A percentile compares a stretch with the other conserved stretches of the same genome.
Evolutionary conservation across 2,329 filamentous ascomycete species (phyloP).

Genomic region (Acrocalymma vagum): DNA sequence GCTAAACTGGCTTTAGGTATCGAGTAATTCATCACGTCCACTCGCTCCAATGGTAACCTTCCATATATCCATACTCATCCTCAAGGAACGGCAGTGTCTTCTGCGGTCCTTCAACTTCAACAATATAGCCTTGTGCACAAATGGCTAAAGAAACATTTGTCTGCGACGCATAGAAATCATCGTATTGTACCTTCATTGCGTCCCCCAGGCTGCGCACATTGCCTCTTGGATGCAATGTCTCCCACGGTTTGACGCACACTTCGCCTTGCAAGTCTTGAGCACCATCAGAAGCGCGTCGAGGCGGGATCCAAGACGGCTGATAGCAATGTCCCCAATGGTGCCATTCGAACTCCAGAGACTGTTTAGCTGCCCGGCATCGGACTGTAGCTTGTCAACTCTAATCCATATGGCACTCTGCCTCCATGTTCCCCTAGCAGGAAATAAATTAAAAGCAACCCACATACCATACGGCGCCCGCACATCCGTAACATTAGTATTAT

Average conservation of each 20-base stretch:
- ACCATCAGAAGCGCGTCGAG: slow-evolving; percentile 67
- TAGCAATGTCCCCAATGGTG: slow-evolving; percentile 4
- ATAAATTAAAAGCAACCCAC: no score
- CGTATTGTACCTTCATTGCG: slow-evolving; percentile 57
- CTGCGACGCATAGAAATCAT: slow-evolving; percentile 63
- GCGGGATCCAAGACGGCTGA: slow-evolving; percentile 10
- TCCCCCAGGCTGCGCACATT: slow-evolving; percentile 59
- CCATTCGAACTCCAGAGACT: slow-evolving; percentile 37
- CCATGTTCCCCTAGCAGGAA: no score
- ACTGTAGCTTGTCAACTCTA: no score
- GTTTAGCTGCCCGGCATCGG: slow-evolving; percentile 30
- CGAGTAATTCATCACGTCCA: no score
- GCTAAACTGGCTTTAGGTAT: no score
- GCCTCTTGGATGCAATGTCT: slow-evolving; percentile 61
- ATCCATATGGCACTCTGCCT: slow-evolving; percentile 11
- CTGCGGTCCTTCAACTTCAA: no score
- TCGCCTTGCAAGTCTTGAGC: slow-evolving; percentile 66
- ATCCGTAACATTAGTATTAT: slow-evolving; percentile 74
- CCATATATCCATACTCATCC: no score
- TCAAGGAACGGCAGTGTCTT: no score
- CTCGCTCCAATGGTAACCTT: no score
- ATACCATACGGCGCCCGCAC: slow-evolving; percentile 61
- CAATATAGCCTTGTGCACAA: slow-evolving; percentile 61
- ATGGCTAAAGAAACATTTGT: no score
- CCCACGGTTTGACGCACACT: slow-evolving; percentile 65